Base-by-base conservation (phyloP, 257 asterid species). In the Orobanche coerulescens region DNA sequence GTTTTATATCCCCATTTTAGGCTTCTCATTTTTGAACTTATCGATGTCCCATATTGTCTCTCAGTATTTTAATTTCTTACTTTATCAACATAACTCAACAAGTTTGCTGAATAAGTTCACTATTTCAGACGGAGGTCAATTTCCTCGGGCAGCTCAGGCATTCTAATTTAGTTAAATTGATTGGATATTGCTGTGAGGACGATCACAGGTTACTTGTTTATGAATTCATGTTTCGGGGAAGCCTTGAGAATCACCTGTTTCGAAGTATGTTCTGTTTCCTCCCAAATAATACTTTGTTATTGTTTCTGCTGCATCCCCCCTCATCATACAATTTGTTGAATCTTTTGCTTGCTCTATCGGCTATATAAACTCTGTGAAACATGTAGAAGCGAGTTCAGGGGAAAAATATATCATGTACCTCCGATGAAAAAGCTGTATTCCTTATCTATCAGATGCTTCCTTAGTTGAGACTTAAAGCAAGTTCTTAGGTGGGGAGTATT, bases 131-230 rank as follows among this genome's bases (percentile, higher is more conserved):
- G 18, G 99, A 93, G 75, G 99, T 93, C 61, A 89, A 84, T 78
- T 93, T 93, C 79, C 94, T 86, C 15, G 99, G 97, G 39, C 97
- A 93, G 82, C 95, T 93, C 56, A 72, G 99, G 72, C 99, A 93
- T 75, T 85, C 99, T 47, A 89, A 93, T 87, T 71, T 93, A 61
- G 99, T 93, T 26, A 93, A 89, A 85, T 79, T 93, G 78, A 89
- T 93, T 59, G 99, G 99, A 24, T 93, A 86, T 68, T 93, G 99
- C 87, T 93, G 99, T 54, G 97, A 93, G 87, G 99, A 93, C 69
- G 99, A 93, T 71, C 99, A 93, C 79, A 74, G 97, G 70, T 75
- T 93, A 62, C 95, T 93, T 23, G 97, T 93, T 42, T 93, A 89
- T 28, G 97, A 93, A 74, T 93, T 89, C 87, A 93, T 93, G 99